Evolutionary conservation across 345 rosid genomes (phyloP).

Genomic region (Pistacia integerrima): DNA sequence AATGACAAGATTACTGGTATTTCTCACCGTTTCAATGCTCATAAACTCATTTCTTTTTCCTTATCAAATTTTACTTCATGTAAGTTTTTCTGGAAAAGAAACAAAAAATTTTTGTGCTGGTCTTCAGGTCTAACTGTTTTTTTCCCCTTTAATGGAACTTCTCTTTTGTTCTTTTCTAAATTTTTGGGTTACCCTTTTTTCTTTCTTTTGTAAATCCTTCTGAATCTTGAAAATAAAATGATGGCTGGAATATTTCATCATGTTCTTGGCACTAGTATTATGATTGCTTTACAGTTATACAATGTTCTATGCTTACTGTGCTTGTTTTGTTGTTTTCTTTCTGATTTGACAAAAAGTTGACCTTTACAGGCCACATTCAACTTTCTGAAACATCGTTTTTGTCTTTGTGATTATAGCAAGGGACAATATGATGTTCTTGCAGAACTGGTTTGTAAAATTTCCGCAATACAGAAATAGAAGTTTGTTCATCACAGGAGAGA

Average conservation of each 20-base stretch:
- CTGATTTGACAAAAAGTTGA: conserved; percentile 28
- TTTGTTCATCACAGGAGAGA: conserved; percentile 90
- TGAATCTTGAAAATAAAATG: conserved; percentile 20
- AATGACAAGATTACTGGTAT: conserved; percentile 82
- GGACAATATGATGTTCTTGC: conserved; percentile 91
- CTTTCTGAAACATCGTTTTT: conserved; percentile 37
- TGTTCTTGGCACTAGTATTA: conserved; percentile 6
- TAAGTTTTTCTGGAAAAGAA: conserved; percentile 17
- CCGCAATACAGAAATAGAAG: conserved; percentile 90
- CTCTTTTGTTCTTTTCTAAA: background rate
- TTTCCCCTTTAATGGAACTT: no score
- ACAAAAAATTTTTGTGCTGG: conserved; percentile 27
- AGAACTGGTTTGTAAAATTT: conserved; percentile 83
- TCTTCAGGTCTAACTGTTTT: conserved; percentile 31
- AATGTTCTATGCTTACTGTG: conserved; percentile 29
- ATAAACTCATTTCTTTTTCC: no score
- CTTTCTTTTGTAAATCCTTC: background rate
- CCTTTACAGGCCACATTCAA: conserved; percentile 29
- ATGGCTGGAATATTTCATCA: conserved; percentile 35
- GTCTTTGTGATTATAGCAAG: conserved; percentile 56
- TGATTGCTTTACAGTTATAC: conserved; percentile 37
- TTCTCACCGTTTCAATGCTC: conserved; percentile 1
- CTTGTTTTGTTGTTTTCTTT: conserved; percentile 28
- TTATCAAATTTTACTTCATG: background rate
- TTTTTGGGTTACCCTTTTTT: background rate